phyloP scores from a whole-genome alignment of 2,329 filamentous ascomycete species.

The Coniochaeta sp. region DNA sequence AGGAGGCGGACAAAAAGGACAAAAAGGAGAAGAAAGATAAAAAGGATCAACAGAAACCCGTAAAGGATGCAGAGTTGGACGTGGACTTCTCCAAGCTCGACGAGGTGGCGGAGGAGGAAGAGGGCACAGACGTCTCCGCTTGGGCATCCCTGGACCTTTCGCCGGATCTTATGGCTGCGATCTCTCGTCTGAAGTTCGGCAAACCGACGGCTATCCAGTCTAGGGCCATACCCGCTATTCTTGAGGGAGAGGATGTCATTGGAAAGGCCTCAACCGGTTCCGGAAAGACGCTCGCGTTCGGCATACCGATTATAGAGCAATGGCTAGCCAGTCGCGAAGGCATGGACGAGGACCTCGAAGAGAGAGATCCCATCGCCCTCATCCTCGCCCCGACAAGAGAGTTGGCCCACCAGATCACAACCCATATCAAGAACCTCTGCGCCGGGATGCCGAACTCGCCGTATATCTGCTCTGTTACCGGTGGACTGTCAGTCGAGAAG shows the following conservation, averaged over 20 bases:
- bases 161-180: conserved; percentile 59
- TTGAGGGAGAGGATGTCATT: conserved; percentile 82
- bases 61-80: conserved; percentile 32
- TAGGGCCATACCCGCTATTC: conserved; percentile 71
- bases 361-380: conserved; percentile 59
- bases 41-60: conserved; percentile 20
- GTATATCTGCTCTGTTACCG: conserved; percentile 82
- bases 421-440: conserved; percentile 74
- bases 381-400: conserved; percentile 90
- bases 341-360: conserved; percentile 22
- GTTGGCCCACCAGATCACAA: conserved; percentile 82
- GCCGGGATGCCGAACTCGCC: conserved; percentile 51
- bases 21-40: conserved; percentile 25
- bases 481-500: conserved; percentile 89
- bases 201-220: conserved; percentile 79
- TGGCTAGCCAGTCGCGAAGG: conserved; percentile 48
- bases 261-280: conserved; percentile 96
- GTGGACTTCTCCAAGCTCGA: conserved; percentile 50
- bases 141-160: conserved; percentile 75
- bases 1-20: conserved; percentile 18
- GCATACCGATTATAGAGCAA: conserved; percentile 82
- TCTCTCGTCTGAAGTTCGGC: conserved; percentile 73
- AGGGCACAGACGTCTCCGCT: conserved; percentile 61
- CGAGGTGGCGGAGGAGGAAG: conserved; percentile 44
- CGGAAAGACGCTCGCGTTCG: conserved; percentile 92